These are phyloP conservation scores for Alternaria ventricosa DNA, from an alignment of 2,329 filamentous ascomycete genomes.

Conservation along the genomic window DNA sequence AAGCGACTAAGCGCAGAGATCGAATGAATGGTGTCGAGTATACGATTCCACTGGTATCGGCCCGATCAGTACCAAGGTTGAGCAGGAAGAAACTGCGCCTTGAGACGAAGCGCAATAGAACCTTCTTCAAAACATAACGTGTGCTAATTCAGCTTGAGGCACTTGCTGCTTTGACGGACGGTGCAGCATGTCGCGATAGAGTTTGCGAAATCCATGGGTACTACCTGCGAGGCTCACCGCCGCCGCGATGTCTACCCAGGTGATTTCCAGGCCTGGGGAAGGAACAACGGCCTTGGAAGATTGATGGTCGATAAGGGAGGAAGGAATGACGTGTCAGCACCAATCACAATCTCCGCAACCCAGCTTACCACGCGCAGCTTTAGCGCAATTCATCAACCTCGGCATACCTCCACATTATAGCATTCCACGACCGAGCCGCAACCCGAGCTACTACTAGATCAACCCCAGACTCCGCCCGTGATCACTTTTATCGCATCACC, in stretches of 20 bases:
- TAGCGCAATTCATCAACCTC: constrained; percentile 7
- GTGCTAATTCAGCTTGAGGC: background rate
- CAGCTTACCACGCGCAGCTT: background rate
- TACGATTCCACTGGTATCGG: background rate
- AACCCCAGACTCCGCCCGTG: background rate
- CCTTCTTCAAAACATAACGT: background rate
- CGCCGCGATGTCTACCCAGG: background rate
- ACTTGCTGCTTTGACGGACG: background rate
- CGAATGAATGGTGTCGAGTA: background rate
- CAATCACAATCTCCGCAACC: constrained; percentile 8
- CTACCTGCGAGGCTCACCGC: background rate
- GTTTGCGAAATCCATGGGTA: background rate
- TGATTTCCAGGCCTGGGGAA: background rate
- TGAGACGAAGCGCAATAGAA: background rate
- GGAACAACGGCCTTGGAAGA: background rate
- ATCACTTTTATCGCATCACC: background rate
- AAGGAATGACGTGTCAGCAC: background rate
- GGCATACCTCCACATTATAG: constrained; percentile 6
- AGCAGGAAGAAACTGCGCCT: background rate
- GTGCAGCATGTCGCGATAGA: background rate
- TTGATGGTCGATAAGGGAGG: background rate
- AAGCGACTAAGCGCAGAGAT: background rate
- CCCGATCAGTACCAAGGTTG: background rate
- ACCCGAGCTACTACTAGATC: background rate
- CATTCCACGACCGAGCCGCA: background rate